Percentiles rank a stretch among this genome's conserved stretches.
Conservation (phyloP, 225 moss, liverwort and hornwort species). For the Bryoerythrophyllum caledonicum region DNA sequence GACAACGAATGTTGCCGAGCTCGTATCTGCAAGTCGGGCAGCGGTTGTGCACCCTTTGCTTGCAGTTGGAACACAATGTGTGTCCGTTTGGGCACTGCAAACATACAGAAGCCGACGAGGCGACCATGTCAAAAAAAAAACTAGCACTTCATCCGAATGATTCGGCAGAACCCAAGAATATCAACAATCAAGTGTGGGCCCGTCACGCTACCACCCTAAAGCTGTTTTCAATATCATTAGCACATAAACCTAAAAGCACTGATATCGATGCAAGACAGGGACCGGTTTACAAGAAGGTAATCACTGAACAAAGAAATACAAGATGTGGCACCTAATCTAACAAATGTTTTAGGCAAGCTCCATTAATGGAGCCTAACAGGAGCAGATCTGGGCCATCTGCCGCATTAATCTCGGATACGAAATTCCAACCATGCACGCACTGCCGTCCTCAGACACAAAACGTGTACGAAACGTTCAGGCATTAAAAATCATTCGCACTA, state of each 20-base stretch:
- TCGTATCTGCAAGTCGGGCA: constrained; percentile 99
- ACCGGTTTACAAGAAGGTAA: background rate
- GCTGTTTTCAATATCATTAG: background rate
- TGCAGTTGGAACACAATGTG: constrained; percentile 97
- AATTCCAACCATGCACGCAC: background rate
- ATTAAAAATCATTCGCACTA: background rate
- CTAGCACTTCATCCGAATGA: background rate
- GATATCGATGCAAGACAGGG: background rate
- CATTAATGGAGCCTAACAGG: background rate
- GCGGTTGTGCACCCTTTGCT: constrained; percentile 96
- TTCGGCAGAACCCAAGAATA: background rate
- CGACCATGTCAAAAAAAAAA: background rate
- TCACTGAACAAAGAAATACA: background rate
- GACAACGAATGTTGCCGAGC: constrained; percentile 93
- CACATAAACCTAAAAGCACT: background rate
- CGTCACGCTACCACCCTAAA: background rate
- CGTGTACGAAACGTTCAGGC: background rate
- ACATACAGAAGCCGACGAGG: background rate
- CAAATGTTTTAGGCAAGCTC: background rate
- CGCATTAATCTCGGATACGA: background rate
- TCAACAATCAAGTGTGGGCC: background rate
- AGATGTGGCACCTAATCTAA: background rate
- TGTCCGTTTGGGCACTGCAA: constrained; percentile 99
- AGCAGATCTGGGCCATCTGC: no score
- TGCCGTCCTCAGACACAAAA: background rate